A percentile compares a stretch with the other conserved stretches of the same genome.
phyloP scores from a whole-genome alignment of 1,284 basidiomycete genomes.

The Puccinia triticina region DNA sequence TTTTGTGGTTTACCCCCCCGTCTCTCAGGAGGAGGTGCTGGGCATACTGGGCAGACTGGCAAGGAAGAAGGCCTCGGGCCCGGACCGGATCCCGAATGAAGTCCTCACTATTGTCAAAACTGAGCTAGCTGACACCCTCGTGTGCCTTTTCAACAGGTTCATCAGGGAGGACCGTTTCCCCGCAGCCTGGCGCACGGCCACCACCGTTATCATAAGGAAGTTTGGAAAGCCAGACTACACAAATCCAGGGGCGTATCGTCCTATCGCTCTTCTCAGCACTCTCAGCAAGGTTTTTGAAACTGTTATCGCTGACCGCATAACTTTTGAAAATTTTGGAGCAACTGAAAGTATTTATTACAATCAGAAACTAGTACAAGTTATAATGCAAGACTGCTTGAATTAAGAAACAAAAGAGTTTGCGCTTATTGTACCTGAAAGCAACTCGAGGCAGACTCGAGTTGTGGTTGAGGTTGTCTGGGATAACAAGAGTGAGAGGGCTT shows the following conservation, averaged over 20 bases:
- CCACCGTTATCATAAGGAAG: conserved; percentile 22
- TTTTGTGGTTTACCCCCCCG: neutral
- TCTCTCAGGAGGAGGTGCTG: neutral
- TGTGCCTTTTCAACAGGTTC: conserved; percentile 16
- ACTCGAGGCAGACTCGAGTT: too few species aligned
- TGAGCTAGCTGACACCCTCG: neutral
- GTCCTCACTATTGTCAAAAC: neutral
- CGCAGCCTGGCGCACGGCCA: neutral
- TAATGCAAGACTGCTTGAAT: too few species aligned
- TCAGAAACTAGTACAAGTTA: too few species aligned
- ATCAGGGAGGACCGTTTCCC: neutral
- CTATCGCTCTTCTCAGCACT: conserved; percentile 18
- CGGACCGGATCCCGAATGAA: conserved; percentile 17
- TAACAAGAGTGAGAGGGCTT: too few species aligned
- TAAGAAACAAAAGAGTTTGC: too few species aligned
- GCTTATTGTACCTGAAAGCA: too few species aligned
- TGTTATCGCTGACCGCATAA: neutral
- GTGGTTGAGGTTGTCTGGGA: too few species aligned
- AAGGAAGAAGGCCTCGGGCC: neutral
- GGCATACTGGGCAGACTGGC: neutral
- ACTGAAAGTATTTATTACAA: too few species aligned
- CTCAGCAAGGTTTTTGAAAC: conserved; percentile 14
- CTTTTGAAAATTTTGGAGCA: too few species aligned
- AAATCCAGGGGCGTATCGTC: neutral
- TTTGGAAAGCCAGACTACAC: conserved; percentile 23